Evolutionary conservation across 345 rosid species (phyloP).

Genomic region (Rhodamnia argentea): DNA sequence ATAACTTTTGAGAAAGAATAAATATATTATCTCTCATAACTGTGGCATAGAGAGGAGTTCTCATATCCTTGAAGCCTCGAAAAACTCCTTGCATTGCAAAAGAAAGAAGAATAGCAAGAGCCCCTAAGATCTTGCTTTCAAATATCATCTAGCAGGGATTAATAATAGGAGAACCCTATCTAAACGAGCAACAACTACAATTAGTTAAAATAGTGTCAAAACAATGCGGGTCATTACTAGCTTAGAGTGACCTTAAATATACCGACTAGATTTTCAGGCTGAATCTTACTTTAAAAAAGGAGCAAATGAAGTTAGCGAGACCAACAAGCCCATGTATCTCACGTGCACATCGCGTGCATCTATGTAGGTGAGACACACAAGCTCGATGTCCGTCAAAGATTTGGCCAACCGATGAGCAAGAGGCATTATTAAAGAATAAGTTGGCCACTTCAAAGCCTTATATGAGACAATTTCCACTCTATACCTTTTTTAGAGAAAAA

Average conservation of each 20-base stretch:
- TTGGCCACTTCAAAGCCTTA: no score
- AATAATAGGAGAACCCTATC: slow-evolving; percentile 59
- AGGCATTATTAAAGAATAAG: no score
- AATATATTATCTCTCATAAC: neutral
- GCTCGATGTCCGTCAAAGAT: no score
- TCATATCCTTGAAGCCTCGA: neutral
- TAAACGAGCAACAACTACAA: neutral
- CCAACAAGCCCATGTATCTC: neutral
- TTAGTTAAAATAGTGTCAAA: neutral
- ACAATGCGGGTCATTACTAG: neutral
- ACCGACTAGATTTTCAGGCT: neutral
- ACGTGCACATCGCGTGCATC: neutral
- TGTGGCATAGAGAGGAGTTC: neutral
- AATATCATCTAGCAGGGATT: slow-evolving; percentile 51
- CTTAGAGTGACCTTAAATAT: neutral
- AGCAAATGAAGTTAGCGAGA: neutral
- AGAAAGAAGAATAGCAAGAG: neutral
- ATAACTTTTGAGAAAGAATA: neutral
- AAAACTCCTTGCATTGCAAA: neutral
- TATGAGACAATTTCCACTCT: no score
- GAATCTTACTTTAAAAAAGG: neutral
- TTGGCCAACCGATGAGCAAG: no score
- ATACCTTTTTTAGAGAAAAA: no score
- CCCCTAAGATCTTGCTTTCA: slow-evolving; percentile 58
- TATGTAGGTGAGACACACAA: neutral